Evolutionary conservation across 768 basidiomycete genomes (phyloP).

Genomic region (Psilocybe tampanensis): DNA sequence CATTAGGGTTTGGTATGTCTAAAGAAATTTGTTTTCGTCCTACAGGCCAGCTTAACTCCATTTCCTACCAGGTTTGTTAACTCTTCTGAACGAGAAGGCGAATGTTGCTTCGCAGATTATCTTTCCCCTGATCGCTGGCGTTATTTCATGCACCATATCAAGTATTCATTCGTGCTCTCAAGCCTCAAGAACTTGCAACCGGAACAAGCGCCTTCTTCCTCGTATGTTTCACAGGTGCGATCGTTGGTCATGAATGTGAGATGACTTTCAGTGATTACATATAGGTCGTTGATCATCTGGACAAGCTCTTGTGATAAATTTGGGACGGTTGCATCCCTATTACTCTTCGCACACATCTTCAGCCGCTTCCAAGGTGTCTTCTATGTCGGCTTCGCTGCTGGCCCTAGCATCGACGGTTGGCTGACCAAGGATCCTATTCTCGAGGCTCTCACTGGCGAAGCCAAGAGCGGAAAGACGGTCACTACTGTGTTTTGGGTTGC

Average conservation of each 20-base stretch:
- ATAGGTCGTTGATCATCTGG: no score
- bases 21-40: no score
- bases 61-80: no score
- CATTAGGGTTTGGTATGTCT: no score
- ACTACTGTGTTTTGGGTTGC: conserved; percentile 55
- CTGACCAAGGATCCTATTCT: conserved; percentile 42
- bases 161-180: conserved; percentile 68
- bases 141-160: conserved; percentile 87
- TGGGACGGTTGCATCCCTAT: no score
- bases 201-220: conserved; percentile 89
- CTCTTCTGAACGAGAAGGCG: no score
- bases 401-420: conserved; percentile 74
- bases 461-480: conserved; percentile 32
- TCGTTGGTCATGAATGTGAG: no score
- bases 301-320: no score
- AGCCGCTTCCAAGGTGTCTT: conserved; percentile 78
- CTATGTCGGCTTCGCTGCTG: conserved; percentile 75
- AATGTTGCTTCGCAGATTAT: conserved; percentile 45
- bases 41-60: no score
- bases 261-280: no score
- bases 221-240: conserved; percentile 85
- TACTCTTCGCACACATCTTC: conserved; percentile 70
- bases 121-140: conserved; percentile 71
- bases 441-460: conserved; percentile 6
- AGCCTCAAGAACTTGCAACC: conserved; percentile 67